Conservation (phyloP, 495 filamentous ascomycete species). For the Penicillium taxi region DNA sequence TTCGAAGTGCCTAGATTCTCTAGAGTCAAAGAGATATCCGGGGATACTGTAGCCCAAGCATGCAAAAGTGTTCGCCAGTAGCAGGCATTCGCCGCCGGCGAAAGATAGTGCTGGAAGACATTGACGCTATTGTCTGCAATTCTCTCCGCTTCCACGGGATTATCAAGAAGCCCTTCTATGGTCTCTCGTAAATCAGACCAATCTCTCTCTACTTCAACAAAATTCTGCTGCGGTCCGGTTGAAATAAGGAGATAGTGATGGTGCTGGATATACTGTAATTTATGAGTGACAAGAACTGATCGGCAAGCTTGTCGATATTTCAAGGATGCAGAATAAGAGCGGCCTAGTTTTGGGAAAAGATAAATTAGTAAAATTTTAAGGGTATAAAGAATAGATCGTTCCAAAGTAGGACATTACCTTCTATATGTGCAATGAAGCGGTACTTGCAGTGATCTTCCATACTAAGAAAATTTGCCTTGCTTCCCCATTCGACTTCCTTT, state of each 20-base stretch:
- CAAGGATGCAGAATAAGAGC: conserved; percentile 36
- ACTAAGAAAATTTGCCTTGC: conserved; percentile 6
- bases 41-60: conserved; percentile 24
- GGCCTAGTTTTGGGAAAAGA: too few species aligned
- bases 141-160: conserved; percentile 30
- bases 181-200: conserved; percentile 36
- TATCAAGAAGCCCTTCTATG: conserved; percentile 28
- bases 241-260: conserved; percentile 9
- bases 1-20: too few species aligned
- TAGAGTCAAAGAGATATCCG: too few species aligned
- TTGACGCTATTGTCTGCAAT: conserved; percentile 38
- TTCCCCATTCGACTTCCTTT: conserved; percentile 26
- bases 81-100: conserved; percentile 40
- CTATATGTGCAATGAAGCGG: conserved; percentile 35
- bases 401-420: too few species aligned
- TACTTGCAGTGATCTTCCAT: conserved; percentile 25
- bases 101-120: conserved; percentile 41
- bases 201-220: conserved; percentile 39
- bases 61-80: conserved; percentile 37
- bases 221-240: conserved; percentile 42
- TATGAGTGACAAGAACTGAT: conserved; percentile 33
- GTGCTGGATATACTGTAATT: conserved; percentile 13
- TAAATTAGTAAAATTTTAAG: too few species aligned
- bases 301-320: conserved; percentile 44
- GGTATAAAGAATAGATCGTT: too few species aligned